Evolutionary conservation across 768 basidiomycete genomes (phyloP), one percentile per base, ranked within the genome.

Genomic region (Amanita exitialis): DNA sequence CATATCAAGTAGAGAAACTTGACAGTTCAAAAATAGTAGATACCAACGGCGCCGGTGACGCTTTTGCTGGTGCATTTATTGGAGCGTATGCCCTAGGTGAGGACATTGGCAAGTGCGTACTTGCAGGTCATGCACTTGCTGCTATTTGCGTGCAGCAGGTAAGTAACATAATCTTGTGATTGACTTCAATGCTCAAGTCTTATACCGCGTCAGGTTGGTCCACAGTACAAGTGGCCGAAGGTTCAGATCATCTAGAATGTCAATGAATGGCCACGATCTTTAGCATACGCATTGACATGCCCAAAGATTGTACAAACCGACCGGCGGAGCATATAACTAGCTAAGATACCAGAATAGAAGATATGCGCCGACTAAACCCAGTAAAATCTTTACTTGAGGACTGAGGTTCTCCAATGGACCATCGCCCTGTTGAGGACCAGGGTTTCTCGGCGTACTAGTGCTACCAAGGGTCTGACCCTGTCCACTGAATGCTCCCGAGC

Each of bases 1-100:
- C 70, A 13, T 85, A 72, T 66, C 52, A 70, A 3, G 90, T 95
- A 45, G 62, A 70, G 47, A 69, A 74, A 35, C 69, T 95, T 53
- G 58, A 62, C 42, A 73, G 76, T 49, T 75, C 71, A 36, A 59
- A 83, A 65, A 93, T 96, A 57, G 85, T 96, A 53, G 96, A 99
- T 65, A 98, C 96, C 44, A 99, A 99, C 67, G 96, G 90, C 47
- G 96, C 96, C 18, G 96, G 96, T 38, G 95, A 99, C 64, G 91
- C 90, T 38, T 98, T 99, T 60, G 92, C 93, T 21, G 96, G 95
- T 52, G 96, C 90, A 35, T 94, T 98, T 78, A 68, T 97, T 48
- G 96, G 90, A 46, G 94, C 86, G 1, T 74, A 79, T 51, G 82
- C 90, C 47, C 65, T 77, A 32, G 93, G 91, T 10, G 96, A 90